A percentile compares a stretch with the other conserved stretches of the same genome.
Evolutionary conservation across 1,284 basidiomycete species (phyloP).

Genomic region (Puccinia brachypodii): DNA sequence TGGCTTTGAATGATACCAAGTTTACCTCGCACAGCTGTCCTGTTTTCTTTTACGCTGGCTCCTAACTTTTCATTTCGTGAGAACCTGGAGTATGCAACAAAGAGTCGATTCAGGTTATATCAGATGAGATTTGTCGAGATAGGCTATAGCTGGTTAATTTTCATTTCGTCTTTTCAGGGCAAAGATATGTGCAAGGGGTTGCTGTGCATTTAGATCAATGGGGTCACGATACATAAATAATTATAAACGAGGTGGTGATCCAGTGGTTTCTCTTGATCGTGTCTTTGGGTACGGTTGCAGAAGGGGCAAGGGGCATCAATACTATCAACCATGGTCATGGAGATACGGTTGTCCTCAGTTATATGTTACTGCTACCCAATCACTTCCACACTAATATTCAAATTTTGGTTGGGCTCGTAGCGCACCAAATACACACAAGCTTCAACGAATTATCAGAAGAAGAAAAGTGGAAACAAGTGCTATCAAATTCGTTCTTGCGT

Average conservation of each 20-base stretch:
- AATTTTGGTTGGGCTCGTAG: background rate
- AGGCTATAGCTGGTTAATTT: background rate
- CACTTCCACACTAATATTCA: background rate
- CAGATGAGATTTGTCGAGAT: background rate
- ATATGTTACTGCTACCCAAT: background rate
- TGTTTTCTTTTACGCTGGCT: too few species aligned
- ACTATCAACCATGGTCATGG: constrained; percentile 3
- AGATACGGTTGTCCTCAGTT: background rate
- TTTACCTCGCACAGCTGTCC: too few species aligned
- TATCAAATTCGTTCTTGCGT: too few species aligned
- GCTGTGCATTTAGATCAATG: background rate
- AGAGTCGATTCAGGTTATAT: background rate
- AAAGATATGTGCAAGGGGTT: background rate
- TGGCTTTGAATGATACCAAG: too few species aligned
- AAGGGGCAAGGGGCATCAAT: too few species aligned
- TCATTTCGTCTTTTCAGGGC: background rate
- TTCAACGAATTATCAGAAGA: too few species aligned
- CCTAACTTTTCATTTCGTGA: too few species aligned
- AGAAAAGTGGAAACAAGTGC: too few species aligned
- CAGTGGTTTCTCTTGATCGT: background rate
- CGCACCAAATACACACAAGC: background rate
- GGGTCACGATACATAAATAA: background rate
- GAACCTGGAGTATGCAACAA: background rate
- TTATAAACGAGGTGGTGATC: background rate
- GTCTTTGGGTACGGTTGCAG: background rate